phyloP scores from a whole-genome alignment of 495 filamentous ascomycete genomes.

The Tuber brumale region DNA sequence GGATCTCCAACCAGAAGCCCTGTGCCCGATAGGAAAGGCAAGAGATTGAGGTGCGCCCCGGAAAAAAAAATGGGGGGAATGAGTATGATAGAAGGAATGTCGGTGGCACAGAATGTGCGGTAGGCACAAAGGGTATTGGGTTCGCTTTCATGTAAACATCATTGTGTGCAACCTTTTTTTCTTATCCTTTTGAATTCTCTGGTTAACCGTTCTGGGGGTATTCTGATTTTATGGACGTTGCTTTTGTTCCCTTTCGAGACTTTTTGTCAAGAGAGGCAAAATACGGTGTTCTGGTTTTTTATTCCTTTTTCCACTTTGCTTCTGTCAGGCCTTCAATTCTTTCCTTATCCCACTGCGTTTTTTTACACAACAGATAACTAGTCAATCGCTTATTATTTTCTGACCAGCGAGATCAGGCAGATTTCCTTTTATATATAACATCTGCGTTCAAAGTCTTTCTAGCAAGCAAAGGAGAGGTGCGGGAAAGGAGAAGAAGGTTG shows the following conservation, averaged over 20 bases:
- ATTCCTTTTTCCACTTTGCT: background rate
- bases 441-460: conserved; percentile 2
- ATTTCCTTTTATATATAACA: conserved; percentile 6
- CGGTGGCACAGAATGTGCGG: conserved; percentile 32
- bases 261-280: conserved; percentile 1
- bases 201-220: background rate
- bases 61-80: conserved; percentile 17
- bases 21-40: conserved; percentile 22
- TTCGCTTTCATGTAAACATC: conserved; percentile 3
- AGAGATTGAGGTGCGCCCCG: conserved; percentile 28
- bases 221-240: conserved; percentile 1
- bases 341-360: background rate
- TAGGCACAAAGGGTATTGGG: conserved; percentile 8
- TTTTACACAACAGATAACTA: background rate
- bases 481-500: background rate
- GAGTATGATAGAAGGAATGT: conserved; percentile 35
- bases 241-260: background rate
- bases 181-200: background rate
- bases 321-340: background rate
- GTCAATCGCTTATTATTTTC: conserved; percentile 5
- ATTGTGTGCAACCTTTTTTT: conserved; percentile 2
- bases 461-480: background rate
- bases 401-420: background rate
- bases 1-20: conserved; percentile 29
- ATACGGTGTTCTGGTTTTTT: background rate